A percentile compares a stretch with the other conserved stretches of the same genome.
These are phyloP conservation scores for Leucocoprinus birnbaumii DNA, from an alignment of 768 basidiomycete genomes.

Conservation along the genomic window DNA sequence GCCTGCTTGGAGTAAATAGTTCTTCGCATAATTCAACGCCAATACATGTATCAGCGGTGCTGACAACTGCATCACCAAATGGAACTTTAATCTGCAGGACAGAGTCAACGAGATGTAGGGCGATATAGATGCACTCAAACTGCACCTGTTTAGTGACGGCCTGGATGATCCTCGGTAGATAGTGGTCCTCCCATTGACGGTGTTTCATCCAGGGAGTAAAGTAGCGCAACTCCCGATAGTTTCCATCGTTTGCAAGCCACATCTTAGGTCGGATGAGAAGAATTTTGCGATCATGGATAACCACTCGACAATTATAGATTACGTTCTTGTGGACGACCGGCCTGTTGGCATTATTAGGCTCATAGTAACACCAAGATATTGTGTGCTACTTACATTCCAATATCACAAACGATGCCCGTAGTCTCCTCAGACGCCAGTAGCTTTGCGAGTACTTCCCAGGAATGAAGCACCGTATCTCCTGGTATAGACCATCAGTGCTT, in stretches of 20 bases:
- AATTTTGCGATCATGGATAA: slow-evolving; percentile 84
- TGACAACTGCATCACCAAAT: slow-evolving; percentile 93
- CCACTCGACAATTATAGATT: slow-evolving; percentile 93
- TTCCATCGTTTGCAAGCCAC: slow-evolving; percentile 99
- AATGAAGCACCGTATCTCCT: slow-evolving; percentile 96
- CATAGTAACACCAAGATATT: background rate
- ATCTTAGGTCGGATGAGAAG: slow-evolving; percentile 97
- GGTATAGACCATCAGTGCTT: slow-evolving; percentile 9
- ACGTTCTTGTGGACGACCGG: slow-evolving; percentile 97
- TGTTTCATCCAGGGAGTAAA: slow-evolving; percentile 97
- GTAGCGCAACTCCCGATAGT: slow-evolving; percentile 86
- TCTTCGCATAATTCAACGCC: slow-evolving; percentile 98
- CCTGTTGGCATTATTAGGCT: slow-evolving; percentile 47
- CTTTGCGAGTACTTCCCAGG: slow-evolving; percentile 96
- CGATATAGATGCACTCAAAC: background rate
- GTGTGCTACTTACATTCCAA: slow-evolving; percentile 76
- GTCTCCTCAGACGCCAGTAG: slow-evolving; percentile 79
- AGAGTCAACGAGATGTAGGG: slow-evolving; percentile 5
- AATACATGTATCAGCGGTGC: slow-evolving; percentile 93
- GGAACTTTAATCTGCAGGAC: slow-evolving; percentile 73
- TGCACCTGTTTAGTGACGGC: slow-evolving; percentile 83
- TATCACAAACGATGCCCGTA: slow-evolving; percentile 88
- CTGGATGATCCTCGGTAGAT: slow-evolving; percentile 85
- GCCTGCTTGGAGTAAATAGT: slow-evolving; percentile 96
- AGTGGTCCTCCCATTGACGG: slow-evolving; percentile 87